Evolutionary conservation across 2,329 filamentous ascomycete genomes (phyloP), one percentile per base, ranked within the genome.

Genomic region (Beauveria sp.): DNA sequence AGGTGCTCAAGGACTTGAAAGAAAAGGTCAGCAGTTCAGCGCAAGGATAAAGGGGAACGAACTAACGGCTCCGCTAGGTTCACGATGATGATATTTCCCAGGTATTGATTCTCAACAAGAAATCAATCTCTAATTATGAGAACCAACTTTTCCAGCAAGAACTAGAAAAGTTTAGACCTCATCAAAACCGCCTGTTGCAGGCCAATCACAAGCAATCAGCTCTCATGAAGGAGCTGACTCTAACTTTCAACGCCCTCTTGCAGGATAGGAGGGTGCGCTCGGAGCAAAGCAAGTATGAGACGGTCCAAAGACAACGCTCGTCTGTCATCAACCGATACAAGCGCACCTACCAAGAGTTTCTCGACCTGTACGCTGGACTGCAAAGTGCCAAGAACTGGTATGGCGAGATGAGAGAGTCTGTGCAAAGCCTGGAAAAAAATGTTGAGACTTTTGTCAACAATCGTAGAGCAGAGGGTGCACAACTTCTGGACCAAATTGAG

Each of bases 371-470:
- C 65, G 89, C 92, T 9, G 95, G 95, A 2, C 80, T 99, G 5
- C 84, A 89, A 69, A 88, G 93, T 66, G 95, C 96, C 7, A 93
- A 95, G 75, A 88, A 87, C 60, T 99, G 96, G 84, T 99, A 99
- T 72, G 83, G 84, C 3, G 95, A 98, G 72, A 99, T 98, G 92
- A 89, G 88, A 68, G 92, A 97, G 66, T 97, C 92, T 0, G 91
- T 96, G 0, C 90, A 93, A 66, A 96, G 90, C 71, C 79, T 97
- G 46, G 87, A 92, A 69, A 95, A 96, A 82, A 99, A 99, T 69
- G 95, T 99, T 1, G 93, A 98, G 66, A 90, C 89, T 0, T 99
- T 99, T 75, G 93, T 99, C 66, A 96, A 92, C 77, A 99, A 99
- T 73, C 85, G 95, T 57, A 82, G 93, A 64, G 88, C 90, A 0